phyloP scores from a whole-genome alignment of 495 filamentous ascomycete genomes.

The Xylaria palmicola region DNA sequence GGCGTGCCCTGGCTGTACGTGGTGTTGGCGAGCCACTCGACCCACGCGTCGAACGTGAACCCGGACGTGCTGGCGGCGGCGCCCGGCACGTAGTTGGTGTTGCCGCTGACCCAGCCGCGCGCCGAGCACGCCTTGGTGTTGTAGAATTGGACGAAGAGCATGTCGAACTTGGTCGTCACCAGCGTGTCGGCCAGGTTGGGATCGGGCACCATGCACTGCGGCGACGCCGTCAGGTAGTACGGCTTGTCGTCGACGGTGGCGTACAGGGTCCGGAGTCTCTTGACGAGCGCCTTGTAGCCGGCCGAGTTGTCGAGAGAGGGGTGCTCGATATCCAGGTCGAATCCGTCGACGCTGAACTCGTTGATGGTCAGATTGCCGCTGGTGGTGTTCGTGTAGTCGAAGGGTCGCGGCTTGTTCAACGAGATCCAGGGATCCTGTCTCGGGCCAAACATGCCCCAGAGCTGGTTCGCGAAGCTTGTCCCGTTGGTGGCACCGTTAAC shows the following conservation, averaged over 20 bases:
- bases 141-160: slow-evolving; percentile 69
- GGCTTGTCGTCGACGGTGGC: slow-evolving; percentile 17
- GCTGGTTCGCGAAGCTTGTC: slow-evolving; percentile 57
- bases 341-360: slow-evolving; percentile 51
- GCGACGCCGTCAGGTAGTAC: slow-evolving; percentile 46
- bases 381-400: slow-evolving; percentile 39
- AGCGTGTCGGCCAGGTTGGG: slow-evolving; percentile 55
- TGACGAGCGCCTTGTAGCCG: slow-evolving; percentile 40
- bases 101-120: slow-evolving; percentile 38
- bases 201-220: slow-evolving; percentile 56
- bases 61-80: slow-evolving; percentile 17
- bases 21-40: slow-evolving; percentile 23
- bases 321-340: slow-evolving; percentile 58
- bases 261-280: slow-evolving; percentile 18
- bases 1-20: slow-evolving; percentile 38
- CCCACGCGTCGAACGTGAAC: slow-evolving; percentile 45
- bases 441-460: slow-evolving; percentile 67
- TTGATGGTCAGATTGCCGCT: slow-evolving; percentile 33
- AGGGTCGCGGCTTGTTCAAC: slow-evolving; percentile 33
- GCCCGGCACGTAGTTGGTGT: slow-evolving; percentile 31
- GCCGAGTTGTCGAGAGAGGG: slow-evolving; percentile 32
- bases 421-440: slow-evolving; percentile 36
- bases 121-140: slow-evolving; percentile 61
- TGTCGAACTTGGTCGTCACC: slow-evolving; percentile 53
- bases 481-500: slow-evolving; percentile 45